These are phyloP conservation scores for Jatropha podagrica DNA, from an alignment of 441 rosid species.

Conservation along the genomic window DNA sequence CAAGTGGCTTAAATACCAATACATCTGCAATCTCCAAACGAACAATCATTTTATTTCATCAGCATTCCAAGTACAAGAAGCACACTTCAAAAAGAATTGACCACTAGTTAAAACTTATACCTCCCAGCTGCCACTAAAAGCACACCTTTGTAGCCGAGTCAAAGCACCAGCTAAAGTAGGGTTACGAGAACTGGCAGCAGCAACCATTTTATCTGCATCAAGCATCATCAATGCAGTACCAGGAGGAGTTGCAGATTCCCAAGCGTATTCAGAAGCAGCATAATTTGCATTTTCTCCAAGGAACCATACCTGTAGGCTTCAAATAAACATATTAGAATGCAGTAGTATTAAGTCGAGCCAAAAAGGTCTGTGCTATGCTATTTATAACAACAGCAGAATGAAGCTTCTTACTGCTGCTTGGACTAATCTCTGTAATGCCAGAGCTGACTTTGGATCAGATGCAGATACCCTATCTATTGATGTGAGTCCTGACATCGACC, in stretches of 20 bases:
- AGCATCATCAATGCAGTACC: conserved; percentile 99
- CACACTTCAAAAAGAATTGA: conserved; percentile 18
- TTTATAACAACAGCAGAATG: neutral
- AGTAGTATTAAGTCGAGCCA: neutral
- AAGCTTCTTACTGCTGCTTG: conserved; percentile 95
- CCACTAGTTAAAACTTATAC: conserved; percentile 39
- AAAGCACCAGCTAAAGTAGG: conserved; percentile 98
- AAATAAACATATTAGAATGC: conserved; percentile 14
- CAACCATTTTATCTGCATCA: conserved; percentile 99
- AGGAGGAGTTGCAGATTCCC: conserved; percentile 99
- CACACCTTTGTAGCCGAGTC: conserved; percentile 99
- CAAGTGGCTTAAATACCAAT: neutral
- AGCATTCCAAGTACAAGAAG: conserved; percentile 13
- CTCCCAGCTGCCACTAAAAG: conserved; percentile 99
- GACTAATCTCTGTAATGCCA: conserved; percentile 94
- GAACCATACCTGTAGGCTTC: conserved; percentile 86
- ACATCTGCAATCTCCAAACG: neutral
- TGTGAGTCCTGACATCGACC: conserved; percentile 87
- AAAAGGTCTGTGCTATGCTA: neutral
- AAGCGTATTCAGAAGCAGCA: conserved; percentile 99
- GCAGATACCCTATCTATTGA: conserved; percentile 94
- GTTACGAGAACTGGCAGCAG: conserved; percentile 99
- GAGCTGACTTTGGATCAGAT: conserved; percentile 98
- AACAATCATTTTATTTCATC: neutral
- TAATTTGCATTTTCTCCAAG: conserved; percentile 99